A percentile compares a stretch with the other conserved stretches of the same genome.
Conservation (phyloP, 2,329 filamentous ascomycete genomes). For the Fusarium sp. region DNA sequence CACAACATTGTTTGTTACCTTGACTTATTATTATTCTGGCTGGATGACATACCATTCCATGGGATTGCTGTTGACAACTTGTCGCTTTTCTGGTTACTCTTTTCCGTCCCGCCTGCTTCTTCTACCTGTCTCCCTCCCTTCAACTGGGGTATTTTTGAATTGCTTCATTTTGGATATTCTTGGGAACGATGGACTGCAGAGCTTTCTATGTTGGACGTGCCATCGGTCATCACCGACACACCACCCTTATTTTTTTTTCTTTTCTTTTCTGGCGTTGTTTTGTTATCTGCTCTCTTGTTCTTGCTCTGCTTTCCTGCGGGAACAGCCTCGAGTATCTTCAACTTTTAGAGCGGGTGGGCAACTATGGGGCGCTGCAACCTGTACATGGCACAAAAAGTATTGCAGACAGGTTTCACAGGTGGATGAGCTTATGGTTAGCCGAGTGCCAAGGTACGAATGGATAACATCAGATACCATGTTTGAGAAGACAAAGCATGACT, state of each 20-base stretch:
- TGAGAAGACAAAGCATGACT: conserved; percentile 1
- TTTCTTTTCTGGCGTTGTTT: conserved; percentile 34
- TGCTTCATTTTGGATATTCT: conserved; percentile 4
- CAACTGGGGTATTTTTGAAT: conserved; percentile 1
- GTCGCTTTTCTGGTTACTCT: conserved; percentile 27
- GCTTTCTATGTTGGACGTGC: conserved; percentile 31
- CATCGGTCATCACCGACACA: conserved; percentile 39
- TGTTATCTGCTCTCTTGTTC: conserved; percentile 9
- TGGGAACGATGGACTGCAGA: conserved; percentile 9
- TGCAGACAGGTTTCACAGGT: conserved; percentile 28
- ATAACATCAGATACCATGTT: conserved; percentile 31
- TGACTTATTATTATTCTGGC: conserved; percentile 13
- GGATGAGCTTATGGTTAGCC: conserved; percentile 18
- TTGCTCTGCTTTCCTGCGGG: conserved; percentile 17
- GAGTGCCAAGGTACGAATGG: conserved; percentile 21
- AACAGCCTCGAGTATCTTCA: conserved; percentile 18
- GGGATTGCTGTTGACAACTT: conserved; percentile 30
- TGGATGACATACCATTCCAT: conserved; percentile 12
- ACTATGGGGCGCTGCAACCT: conserved; percentile 30
- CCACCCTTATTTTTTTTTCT: conserved; percentile 35
- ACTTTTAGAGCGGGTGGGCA: conserved; percentile 38
- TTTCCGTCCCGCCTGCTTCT: conserved; percentile 25
- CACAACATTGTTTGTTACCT: conserved; percentile 20
- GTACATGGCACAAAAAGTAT: conserved; percentile 35
- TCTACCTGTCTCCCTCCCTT: not conserved